Percentiles rank a stretch among this genome's conserved stretches.
phyloP scores from a whole-genome alignment of 164 flowering plant species.

The Magnolia sinica region DNA sequence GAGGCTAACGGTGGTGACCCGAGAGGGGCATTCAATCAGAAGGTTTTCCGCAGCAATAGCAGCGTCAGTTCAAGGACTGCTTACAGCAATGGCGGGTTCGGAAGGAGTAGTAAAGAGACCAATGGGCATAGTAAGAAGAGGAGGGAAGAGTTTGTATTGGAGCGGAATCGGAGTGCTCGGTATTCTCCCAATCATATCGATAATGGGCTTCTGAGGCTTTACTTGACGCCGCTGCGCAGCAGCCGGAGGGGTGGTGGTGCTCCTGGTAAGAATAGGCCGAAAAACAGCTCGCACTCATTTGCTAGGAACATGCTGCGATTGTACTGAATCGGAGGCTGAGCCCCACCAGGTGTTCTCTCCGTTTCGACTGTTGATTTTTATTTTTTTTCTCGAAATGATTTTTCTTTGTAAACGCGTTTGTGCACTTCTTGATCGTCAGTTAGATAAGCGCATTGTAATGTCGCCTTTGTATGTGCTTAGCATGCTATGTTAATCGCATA shows the following conservation, averaged over 20 bases:
- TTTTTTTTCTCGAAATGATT: too few relatives aligned
- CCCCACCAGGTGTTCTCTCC: constrained; percentile 10
- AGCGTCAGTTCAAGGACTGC: constrained; percentile 74
- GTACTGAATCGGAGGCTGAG: constrained; percentile 38
- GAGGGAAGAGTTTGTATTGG: constrained; percentile 51
- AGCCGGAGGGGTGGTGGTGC: constrained; percentile 51
- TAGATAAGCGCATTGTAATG: background rate
- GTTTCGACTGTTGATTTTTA: background rate
- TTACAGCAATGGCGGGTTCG: constrained; percentile 28
- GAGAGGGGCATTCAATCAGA: constrained; percentile 37
- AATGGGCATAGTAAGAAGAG: constrained; percentile 38
- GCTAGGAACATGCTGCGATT: constrained; percentile 73
- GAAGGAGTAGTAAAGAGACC: constrained; percentile 31
- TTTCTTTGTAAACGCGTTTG: background rate
- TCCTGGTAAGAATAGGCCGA: constrained; percentile 45
- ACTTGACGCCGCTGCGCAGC: constrained; percentile 77
- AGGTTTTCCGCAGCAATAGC: constrained; percentile 64
- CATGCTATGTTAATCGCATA: background rate
- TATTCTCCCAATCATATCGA: constrained; percentile 57
- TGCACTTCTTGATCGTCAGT: background rate
- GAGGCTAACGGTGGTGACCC: constrained; percentile 47
- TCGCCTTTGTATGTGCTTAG: background rate
- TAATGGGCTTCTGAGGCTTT: constrained; percentile 67
- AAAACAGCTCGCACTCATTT: constrained; percentile 57
- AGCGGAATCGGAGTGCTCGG: constrained; percentile 51